These are phyloP conservation scores for Tolypocladium album DNA, from an alignment of 2,329 filamentous ascomycete genomes.

Conservation along the genomic window DNA sequence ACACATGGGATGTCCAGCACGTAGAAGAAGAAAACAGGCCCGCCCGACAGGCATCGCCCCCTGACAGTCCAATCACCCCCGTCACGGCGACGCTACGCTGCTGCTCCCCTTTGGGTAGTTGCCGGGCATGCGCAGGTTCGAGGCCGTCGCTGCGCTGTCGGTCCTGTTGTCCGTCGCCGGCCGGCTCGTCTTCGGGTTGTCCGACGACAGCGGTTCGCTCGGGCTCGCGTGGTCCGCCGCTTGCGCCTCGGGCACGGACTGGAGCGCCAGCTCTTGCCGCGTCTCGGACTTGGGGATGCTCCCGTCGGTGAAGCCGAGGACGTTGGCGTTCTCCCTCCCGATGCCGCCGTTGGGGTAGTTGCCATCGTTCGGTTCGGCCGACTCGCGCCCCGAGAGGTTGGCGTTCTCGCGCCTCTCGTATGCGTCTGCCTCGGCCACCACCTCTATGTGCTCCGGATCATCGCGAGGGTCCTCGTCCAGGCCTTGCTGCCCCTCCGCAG, in stretches of 20 bases:
- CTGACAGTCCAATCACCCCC: not conserved
- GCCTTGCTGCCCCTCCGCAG: not conserved
- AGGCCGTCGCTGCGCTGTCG: constrained; percentile 44
- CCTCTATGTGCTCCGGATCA: not conserved
- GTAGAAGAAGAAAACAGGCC: not conserved
- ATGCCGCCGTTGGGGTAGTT: constrained; percentile 5
- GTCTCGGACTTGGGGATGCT: constrained; percentile 10
- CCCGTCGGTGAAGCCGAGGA: constrained; percentile 4
- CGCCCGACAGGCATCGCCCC: not conserved
- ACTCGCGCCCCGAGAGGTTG: not conserved
- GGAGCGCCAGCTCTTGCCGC: constrained; percentile 11
- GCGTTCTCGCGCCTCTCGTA: not conserved
- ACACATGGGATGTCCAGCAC: not conserved
- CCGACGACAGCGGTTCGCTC: constrained; percentile 2
- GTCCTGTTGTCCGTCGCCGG: constrained; percentile 19
- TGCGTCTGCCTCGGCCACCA: not conserved
- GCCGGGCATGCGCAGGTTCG: constrained; percentile 59
- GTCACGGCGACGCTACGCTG: constrained; percentile 26
- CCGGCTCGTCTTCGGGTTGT: constrained; percentile 7
- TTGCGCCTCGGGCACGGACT: constrained; percentile 7
- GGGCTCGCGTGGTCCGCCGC: constrained; percentile 5
- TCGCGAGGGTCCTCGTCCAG: not conserved
- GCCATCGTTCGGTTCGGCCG: constrained; percentile 3
- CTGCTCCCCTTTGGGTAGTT: constrained; percentile 41
- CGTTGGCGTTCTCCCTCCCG: constrained; percentile 5